Evolutionary conservation across 2,329 filamentous ascomycete genomes (phyloP).

Genomic region (Coleophoma eucalyptorum): DNA sequence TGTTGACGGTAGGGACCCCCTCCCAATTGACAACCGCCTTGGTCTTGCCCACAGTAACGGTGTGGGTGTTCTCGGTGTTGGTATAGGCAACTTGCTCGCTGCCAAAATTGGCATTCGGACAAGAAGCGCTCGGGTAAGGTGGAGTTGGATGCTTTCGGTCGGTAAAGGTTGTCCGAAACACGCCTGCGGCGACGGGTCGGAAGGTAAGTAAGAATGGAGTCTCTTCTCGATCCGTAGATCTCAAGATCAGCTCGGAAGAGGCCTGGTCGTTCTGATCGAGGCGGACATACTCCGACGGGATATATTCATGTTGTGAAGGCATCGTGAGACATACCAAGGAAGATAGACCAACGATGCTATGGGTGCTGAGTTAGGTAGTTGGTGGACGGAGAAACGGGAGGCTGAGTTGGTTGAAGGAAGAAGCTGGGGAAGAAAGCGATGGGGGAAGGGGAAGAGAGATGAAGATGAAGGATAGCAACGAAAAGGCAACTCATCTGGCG

Average conservation of each 20-base stretch:
- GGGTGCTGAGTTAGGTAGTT: too few species aligned
- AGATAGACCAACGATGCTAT: too few species aligned
- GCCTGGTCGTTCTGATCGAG: constrained; percentile 10
- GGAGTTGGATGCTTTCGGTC: constrained; percentile 59
- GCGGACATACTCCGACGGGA: constrained; percentile 12
- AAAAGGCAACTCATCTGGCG: too few species aligned
- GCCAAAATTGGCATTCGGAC: constrained; percentile 29
- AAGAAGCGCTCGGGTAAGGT: constrained; percentile 56
- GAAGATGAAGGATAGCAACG: too few species aligned
- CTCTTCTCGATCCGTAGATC: constrained; percentile 12
- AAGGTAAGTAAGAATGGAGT: constrained; percentile 55
- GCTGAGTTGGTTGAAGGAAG: too few species aligned
- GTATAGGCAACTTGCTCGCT: constrained; percentile 20
- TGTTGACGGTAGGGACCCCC: constrained; percentile 51
- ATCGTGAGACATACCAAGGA: too few species aligned
- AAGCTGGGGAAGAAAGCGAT: too few species aligned
- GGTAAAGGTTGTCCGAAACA: constrained; percentile 67
- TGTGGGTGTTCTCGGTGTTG: constrained; percentile 30
- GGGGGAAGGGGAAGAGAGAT: too few species aligned
- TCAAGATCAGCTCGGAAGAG: constrained; percentile 11
- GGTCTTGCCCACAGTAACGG: constrained; percentile 43
- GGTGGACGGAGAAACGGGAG: too few species aligned
- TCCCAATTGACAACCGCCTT: constrained; percentile 56
- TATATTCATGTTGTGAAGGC: not conserved
- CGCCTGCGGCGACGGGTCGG: constrained; percentile 54